Evolutionary conservation across 1,139 yeast genomes (phyloP).

Genomic region (Candida sanyaensis): DNA sequence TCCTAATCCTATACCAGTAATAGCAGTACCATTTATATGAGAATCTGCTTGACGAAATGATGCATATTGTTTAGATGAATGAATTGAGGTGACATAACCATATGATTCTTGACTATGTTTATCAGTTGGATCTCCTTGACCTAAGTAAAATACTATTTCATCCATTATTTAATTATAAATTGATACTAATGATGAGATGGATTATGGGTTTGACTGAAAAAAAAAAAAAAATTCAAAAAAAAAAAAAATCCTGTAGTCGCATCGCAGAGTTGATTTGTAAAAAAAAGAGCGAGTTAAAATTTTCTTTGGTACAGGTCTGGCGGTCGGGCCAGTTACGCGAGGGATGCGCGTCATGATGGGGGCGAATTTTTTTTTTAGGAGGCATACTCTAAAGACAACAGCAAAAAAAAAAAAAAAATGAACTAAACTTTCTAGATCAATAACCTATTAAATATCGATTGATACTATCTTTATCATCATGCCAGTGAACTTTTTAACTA

Average conservation of each 20-base stretch:
- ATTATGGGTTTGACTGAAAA: neutral
- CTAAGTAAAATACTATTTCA: slow-evolving; percentile 58
- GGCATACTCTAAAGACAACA: too few species aligned
- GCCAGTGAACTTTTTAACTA: slow-evolving; percentile 82
- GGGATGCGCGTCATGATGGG: too few species aligned
- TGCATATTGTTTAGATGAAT: slow-evolving; percentile 50
- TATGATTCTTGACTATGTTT: slow-evolving; percentile 49
- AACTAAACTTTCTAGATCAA: neutral
- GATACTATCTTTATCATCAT: too few species aligned
- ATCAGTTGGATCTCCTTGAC: slow-evolving; percentile 52
- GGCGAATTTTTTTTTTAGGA: too few species aligned
- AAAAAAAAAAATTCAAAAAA: slow-evolving; percentile 2
- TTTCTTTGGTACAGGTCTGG: too few species aligned
- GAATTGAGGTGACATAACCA: slow-evolving; percentile 51
- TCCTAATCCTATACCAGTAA: slow-evolving; percentile 45
- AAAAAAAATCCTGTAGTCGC: too few species aligned
- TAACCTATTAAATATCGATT: neutral
- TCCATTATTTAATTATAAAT: slow-evolving; percentile 42
- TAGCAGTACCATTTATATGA: slow-evolving; percentile 44
- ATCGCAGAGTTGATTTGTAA: too few species aligned
- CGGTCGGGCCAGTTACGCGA: too few species aligned
- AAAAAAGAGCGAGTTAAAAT: too few species aligned
- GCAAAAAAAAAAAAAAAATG: neutral
- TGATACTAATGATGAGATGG: neutral
- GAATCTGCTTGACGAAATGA: slow-evolving; percentile 59